Conservation (phyloP, 148 eudicot species). For the Rhododendron ferrugineum region DNA sequence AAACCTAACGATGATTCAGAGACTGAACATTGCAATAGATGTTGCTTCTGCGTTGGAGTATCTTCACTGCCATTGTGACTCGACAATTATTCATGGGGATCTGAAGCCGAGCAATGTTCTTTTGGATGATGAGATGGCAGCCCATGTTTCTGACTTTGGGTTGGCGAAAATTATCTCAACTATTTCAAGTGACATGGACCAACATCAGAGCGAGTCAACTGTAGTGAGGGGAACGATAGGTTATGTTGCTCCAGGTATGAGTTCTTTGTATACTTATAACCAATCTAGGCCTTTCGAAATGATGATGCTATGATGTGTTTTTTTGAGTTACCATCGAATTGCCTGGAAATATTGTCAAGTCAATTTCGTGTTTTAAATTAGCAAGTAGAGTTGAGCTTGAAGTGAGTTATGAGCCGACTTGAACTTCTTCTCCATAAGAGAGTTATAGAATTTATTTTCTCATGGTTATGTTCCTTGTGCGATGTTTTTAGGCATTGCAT, state of each 20-base stretch:
- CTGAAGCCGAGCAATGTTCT: not conserved
- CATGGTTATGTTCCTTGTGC: too few species aligned
- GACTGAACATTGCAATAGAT: too few species aligned
- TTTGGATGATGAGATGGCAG: conserved; percentile 11
- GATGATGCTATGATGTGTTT: too few species aligned
- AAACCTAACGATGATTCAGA: not conserved
- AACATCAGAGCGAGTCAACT: not conserved
- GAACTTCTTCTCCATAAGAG: too few species aligned
- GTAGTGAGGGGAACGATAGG: conserved; percentile 1
- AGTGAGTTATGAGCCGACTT: too few species aligned
- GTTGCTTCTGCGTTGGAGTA: conserved; percentile 6
- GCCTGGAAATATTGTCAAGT: too few species aligned
- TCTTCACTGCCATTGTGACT: not conserved
- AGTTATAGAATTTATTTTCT: too few species aligned
- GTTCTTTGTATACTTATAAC: not conserved
- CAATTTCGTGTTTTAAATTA: too few species aligned
- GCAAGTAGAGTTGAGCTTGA: too few species aligned
- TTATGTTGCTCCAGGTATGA: conserved; percentile 9
- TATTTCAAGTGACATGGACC: not conserved
- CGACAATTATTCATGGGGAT: conserved; percentile 11
- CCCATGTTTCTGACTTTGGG: conserved; percentile 5
- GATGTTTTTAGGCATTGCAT: too few species aligned
- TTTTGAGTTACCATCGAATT: too few species aligned
- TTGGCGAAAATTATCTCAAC: not conserved
- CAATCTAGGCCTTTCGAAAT: not conserved